These are phyloP conservation scores for Liquidambar formosana DNA, from an alignment of 164 flowering plant genomes.

Conservation along the genomic window DNA sequence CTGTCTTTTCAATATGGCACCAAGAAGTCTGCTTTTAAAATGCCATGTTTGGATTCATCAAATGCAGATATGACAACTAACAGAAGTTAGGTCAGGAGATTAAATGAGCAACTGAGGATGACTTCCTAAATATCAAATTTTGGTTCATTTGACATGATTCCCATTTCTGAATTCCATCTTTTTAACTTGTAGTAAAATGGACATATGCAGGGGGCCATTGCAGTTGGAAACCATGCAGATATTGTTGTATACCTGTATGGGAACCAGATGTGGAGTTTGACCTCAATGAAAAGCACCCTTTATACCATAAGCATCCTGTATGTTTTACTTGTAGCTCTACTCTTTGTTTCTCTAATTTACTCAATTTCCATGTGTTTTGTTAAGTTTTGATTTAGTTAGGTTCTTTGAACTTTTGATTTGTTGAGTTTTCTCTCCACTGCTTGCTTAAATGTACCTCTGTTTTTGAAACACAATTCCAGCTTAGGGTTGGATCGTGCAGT, in stretches of 20 bases:
- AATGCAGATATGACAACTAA: neutral
- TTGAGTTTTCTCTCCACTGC: too few species aligned
- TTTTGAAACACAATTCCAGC: too few species aligned
- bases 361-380: neutral
- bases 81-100: neutral
- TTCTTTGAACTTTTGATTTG: too few species aligned
- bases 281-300: conserved; percentile 53
- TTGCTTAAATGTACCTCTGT: too few species aligned
- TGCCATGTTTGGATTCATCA: neutral
- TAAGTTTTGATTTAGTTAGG: neutral
- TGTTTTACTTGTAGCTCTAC: conserved; percentile 10
- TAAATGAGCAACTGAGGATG: too few species aligned
- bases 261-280: conserved; percentile 76
- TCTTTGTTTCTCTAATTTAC: neutral
- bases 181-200: neutral
- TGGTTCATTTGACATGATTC: neutral
- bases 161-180: neutral
- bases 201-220: conserved; percentile 74
- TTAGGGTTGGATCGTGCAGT: too few species aligned
- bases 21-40: neutral
- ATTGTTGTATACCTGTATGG: conserved; percentile 98
- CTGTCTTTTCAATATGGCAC: too few species aligned
- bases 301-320: conserved; percentile 80
- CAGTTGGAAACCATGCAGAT: conserved; percentile 83
- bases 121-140: neutral